These are phyloP conservation scores for Magnolia sinica DNA, from an alignment of 164 flowering plant genomes.

Conservation along the genomic window DNA sequence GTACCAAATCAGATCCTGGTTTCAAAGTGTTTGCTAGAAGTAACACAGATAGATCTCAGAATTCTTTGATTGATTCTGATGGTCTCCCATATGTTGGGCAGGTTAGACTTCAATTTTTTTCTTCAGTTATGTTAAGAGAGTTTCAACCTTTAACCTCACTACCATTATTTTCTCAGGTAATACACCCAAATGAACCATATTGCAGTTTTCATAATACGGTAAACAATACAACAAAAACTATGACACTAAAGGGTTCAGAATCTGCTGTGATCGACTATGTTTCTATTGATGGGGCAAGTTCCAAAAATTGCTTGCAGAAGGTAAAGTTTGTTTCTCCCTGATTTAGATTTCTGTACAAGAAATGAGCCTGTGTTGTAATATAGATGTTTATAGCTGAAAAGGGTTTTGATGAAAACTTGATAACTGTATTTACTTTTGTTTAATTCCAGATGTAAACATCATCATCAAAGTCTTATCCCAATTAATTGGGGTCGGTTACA, in stretches of 20 bases:
- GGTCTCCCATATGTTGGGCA: conserved; percentile 95
- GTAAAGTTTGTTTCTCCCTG: conserved; percentile 20
- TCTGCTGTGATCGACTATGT: conserved; percentile 75
- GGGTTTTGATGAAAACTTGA: too few relatives aligned
- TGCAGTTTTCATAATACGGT: conserved; percentile 48
- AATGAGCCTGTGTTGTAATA: not conserved
- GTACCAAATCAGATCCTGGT: conserved; percentile 32
- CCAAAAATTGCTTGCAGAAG: conserved; percentile 59
- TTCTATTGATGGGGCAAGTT: conserved; percentile 56
- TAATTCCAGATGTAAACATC: too few relatives aligned
- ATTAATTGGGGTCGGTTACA: too few relatives aligned
- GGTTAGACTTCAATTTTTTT: conserved; percentile 32
- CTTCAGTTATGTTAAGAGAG: not conserved
- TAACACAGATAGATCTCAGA: conserved; percentile 34
- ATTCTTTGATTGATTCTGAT: conserved; percentile 62
- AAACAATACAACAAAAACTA: conserved; percentile 20
- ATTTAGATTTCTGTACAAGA: not conserved
- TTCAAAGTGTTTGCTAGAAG: conserved; percentile 54
- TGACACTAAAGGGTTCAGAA: conserved; percentile 63
- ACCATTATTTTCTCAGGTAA: conserved; percentile 34
- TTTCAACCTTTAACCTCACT: not conserved
- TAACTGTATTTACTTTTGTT: too few relatives aligned
- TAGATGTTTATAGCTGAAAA: too few relatives aligned
- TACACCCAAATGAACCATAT: conserved; percentile 59
- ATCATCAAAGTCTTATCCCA: too few relatives aligned